These are phyloP conservation scores for Fusarium marasasianum DNA, from an alignment of 2,329 filamentous ascomycete genomes.

Conservation along the genomic window DNA sequence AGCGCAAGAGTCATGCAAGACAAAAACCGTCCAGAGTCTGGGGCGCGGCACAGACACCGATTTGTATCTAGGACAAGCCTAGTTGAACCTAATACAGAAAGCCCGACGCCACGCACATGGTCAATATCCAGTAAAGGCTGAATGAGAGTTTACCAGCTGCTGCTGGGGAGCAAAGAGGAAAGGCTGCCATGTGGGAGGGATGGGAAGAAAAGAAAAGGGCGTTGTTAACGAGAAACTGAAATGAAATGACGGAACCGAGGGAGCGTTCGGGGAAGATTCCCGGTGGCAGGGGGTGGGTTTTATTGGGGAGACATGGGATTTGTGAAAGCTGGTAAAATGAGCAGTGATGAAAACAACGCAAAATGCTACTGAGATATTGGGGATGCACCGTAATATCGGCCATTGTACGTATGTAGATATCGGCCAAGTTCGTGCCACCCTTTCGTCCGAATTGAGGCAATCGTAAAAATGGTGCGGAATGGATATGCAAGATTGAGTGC, in stretches of 20 bases:
- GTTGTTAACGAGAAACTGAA: slow-evolving; percentile 10
- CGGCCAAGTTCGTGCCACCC: slow-evolving; percentile 6
- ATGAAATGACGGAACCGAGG: slow-evolving; percentile 17
- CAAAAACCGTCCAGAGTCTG: slow-evolving; percentile 20
- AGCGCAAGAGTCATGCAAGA: slow-evolving; percentile 32
- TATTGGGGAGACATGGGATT: slow-evolving; percentile 20
- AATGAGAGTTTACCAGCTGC: background rate
- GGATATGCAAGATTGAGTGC: slow-evolving; percentile 37
- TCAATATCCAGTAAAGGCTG: slow-evolving; percentile 6
- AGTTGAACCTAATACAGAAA: slow-evolving; percentile 34
- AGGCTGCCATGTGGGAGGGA: slow-evolving; percentile 27
- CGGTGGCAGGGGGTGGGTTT: slow-evolving; percentile 28
- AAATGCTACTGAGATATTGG: background rate
- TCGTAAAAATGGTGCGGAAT: slow-evolving; percentile 24
- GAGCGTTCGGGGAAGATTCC: slow-evolving; percentile 29
- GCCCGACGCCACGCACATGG: slow-evolving; percentile 38
- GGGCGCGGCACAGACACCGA: slow-evolving; percentile 26
- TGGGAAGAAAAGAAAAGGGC: background rate
- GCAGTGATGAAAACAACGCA: slow-evolving; percentile 20
- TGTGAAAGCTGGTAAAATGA: slow-evolving; percentile 30
- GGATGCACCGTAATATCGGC: background rate
- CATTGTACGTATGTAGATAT: background rate
- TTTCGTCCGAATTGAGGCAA: slow-evolving; percentile 11
- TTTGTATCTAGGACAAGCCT: slow-evolving; percentile 34
- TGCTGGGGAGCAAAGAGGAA: background rate